phyloP scores from a whole-genome alignment of 352 stramenopile genomes.

The Globisporangium canariense region DNA sequence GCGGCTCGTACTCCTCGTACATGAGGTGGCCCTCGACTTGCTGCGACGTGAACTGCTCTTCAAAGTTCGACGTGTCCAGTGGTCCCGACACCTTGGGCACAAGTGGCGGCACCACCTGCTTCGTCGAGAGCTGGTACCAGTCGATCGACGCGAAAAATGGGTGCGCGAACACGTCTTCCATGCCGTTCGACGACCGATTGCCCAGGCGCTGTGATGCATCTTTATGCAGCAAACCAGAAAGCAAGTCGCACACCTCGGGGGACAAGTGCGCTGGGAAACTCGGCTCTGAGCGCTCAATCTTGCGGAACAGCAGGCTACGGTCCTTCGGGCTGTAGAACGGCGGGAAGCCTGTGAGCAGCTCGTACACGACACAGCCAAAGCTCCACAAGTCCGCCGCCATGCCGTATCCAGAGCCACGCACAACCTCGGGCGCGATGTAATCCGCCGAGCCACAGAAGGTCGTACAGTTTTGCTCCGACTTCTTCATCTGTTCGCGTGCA shows the following conservation, averaged over 20 bases:
- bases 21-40: conserved; percentile 56
- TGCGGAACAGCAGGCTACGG: conserved; percentile 94
- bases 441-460: conserved; percentile 84
- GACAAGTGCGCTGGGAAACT: conserved; percentile 92
- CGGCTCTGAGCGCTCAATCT: conserved; percentile 92
- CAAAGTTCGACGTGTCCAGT: conserved; percentile 73
- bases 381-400: conserved; percentile 82
- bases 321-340: conserved; percentile 92
- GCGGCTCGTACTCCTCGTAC: conserved; percentile 45
- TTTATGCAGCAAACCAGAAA: conserved; percentile 63
- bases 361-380: conserved; percentile 88
- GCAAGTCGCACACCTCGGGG: conserved; percentile 45
- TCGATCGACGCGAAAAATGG: conserved; percentile 72
- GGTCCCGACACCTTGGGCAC: conserved; percentile 39
- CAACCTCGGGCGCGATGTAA: conserved; percentile 83
- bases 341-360: conserved; percentile 80
- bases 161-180: conserved; percentile 72
- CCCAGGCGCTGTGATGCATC: conserved; percentile 55
- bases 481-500: conserved; percentile 48
- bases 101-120: conserved; percentile 65
- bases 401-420: conserved; percentile 71
- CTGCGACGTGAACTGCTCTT: conserved; percentile 71
- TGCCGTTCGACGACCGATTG: conserved; percentile 42
- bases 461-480: conserved; percentile 58
- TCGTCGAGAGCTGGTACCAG: conserved; percentile 73